These are phyloP conservation scores for Pseudocercospora macadamiae DNA, from an alignment of 2,329 filamentous ascomycete genomes.

Conservation along the genomic window DNA sequence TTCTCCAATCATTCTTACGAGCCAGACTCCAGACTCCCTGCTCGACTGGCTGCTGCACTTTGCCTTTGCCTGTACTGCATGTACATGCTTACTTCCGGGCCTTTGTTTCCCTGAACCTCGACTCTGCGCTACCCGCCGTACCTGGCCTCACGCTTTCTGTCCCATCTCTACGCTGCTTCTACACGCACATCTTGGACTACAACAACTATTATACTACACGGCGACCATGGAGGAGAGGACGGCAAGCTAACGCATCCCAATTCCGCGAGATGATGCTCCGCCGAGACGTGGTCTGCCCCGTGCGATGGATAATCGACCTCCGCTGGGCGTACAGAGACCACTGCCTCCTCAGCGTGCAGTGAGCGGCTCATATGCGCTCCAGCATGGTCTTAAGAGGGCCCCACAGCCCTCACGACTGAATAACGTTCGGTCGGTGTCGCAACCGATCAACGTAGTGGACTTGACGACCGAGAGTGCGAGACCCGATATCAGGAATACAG, in stretches of 20 bases:
- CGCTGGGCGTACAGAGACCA: constrained; percentile 29
- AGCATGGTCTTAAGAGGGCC: constrained; percentile 27
- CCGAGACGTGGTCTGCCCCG: constrained; percentile 17
- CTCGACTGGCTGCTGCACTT: too few species aligned
- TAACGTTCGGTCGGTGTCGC: constrained; percentile 37
- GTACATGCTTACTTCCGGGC: neutral
- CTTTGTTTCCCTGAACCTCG: constrained; percentile 1
- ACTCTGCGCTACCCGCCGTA: neutral
- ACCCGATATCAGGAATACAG: constrained; percentile 19
- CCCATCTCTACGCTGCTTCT: neutral
- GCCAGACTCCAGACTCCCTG: neutral
- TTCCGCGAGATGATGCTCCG: constrained; percentile 29
- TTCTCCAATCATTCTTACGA: neutral
- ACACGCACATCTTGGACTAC: neutral
- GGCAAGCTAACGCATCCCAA: constrained; percentile 9
- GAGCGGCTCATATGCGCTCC: constrained; percentile 30
- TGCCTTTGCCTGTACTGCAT: neutral
- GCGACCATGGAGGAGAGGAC: neutral
- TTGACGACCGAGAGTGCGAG: constrained; percentile 27
- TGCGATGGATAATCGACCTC: constrained; percentile 35
- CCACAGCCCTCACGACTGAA: constrained; percentile 37
- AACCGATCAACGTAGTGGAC: constrained; percentile 32
- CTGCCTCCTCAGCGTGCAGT: constrained; percentile 32
- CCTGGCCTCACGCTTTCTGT: too few species aligned
- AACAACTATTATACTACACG: neutral